Evolutionary conservation across 192 early-diverging fungal genomes (phyloP).

Genomic region (Jimgerdemannia flammicorona): DNA sequence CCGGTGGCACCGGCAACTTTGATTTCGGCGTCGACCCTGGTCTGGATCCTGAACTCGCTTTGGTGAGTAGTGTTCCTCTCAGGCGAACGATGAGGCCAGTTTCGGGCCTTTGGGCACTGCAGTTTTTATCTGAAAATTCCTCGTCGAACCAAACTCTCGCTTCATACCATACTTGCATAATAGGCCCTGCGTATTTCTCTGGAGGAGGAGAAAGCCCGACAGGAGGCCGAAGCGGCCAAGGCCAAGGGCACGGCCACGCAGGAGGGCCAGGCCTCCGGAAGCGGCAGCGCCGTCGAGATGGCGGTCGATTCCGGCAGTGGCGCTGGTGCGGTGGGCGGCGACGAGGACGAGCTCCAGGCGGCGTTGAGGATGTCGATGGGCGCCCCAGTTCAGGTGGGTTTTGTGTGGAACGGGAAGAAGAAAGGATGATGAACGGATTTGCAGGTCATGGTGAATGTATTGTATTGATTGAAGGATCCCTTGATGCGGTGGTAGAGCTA

Average conservation of each 20-base stretch:
- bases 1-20: slow-evolving; percentile 64
- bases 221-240: slow-evolving; percentile 56
- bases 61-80: slow-evolving; percentile 38
- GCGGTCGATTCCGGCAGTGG: slow-evolving; percentile 22
- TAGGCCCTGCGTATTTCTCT: slow-evolving; percentile 91
- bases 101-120: not conserved
- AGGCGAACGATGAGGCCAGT: not conserved
- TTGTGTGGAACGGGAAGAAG: not conserved
- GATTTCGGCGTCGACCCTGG: slow-evolving; percentile 95
- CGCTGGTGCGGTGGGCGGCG: slow-evolving; percentile 16
- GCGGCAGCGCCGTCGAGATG: slow-evolving; percentile 23
- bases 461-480: not conserved
- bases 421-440: no score
- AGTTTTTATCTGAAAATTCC: not conserved
- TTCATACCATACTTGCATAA: slow-evolving; percentile 2
- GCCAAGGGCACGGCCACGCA: slow-evolving; percentile 32
- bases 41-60: slow-evolving; percentile 90
- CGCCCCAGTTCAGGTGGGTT: not conserved
- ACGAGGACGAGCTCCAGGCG: slow-evolving; percentile 46
- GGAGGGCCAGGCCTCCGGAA: slow-evolving; percentile 17
- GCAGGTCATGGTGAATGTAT: no score
- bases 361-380: slow-evolving; percentile 72
- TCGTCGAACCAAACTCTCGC: not conserved
- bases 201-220: slow-evolving; percentile 93
- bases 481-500: no score